A percentile compares a stretch with the other conserved stretches of the same genome.
Evolutionary conservation across 1,284 basidiomycete genomes (phyloP).

Genomic region (Phaffia rhodozyma): DNA sequence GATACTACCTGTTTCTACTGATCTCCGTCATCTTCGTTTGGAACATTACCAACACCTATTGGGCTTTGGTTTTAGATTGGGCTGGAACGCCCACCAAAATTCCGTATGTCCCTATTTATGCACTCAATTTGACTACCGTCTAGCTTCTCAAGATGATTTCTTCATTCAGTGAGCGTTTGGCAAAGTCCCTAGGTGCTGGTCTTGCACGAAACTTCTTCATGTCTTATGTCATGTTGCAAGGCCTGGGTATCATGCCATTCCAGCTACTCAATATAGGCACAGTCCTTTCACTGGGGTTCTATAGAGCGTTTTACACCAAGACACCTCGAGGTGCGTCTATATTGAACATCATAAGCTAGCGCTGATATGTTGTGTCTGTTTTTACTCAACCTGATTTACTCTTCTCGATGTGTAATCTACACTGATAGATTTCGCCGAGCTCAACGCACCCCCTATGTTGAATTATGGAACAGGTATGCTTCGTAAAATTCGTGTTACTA

Average conservation of each 20-base stretch:
- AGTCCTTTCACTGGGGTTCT: constrained; percentile 60
- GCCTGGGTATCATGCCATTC: constrained; percentile 72
- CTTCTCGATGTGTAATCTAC: constrained; percentile 9
- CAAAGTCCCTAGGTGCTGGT: constrained; percentile 57
- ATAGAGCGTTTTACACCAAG: constrained; percentile 57
- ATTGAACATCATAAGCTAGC: not conserved
- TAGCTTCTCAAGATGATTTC: not conserved
- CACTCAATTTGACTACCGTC: not conserved
- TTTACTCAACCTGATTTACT: not conserved
- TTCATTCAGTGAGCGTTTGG: constrained; percentile 61
- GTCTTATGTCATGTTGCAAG: constrained; percentile 88
- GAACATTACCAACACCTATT: constrained; percentile 77
- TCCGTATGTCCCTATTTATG: not conserved
- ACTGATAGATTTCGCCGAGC: constrained; percentile 69
- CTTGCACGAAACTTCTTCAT: constrained; percentile 81
- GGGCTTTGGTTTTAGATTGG: constrained; percentile 73
- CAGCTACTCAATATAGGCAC: constrained; percentile 83
- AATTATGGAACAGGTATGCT: constrained; percentile 87
- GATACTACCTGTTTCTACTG: constrained; percentile 87
- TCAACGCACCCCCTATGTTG: constrained; percentile 94
- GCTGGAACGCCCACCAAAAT: constrained; percentile 60
- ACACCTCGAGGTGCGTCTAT: constrained; percentile 63
- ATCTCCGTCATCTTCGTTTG: constrained; percentile 95
- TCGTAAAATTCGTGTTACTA: constrained; percentile 86
- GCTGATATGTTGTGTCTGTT: not conserved